Base-by-base conservation (phyloP, 2,329 filamentous ascomycete genomes). In the Cladophialophora chaetospira region DNA sequence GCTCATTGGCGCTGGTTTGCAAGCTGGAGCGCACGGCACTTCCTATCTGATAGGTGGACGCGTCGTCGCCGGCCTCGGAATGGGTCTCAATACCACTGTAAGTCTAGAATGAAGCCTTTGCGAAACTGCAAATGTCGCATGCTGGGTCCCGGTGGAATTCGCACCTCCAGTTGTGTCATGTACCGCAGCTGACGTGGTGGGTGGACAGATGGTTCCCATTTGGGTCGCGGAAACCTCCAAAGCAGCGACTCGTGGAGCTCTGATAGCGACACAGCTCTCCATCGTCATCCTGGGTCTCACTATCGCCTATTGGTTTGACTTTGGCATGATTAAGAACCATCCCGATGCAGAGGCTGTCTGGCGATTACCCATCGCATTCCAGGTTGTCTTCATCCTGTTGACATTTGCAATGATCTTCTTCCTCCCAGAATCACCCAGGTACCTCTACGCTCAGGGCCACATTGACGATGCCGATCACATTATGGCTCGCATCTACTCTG, bases 311-410 rank as follows among this genome's bases (percentile, higher is more conserved):
- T 60, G 60, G 61, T 53, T 62, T 13, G 55, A 61, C 38, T 61
- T 54, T 40, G 54, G 54, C 25, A 58, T 58, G 54, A 49, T 61
- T 35, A 44, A 31, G 8, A 53, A 55, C 21, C 45, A 57, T 26
- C 53, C 53, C 26, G 29, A 29, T n/a, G 55, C 56, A 4, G 46
- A 47, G 23, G 55, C 51, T 13, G 55, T 58, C 3, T 72, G 70
- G 70, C 72, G 77, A 10, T 77, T 79, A 59, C 77, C 77, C 0
- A 73, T 79, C 42, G 75, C 76, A 2, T 78, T 80, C 66, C 77
- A 79, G 59, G 66, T 72, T 25, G 64, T 77, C 36, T 78, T 78
- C 56, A 74, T 70, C 5, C 49, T 77, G 23, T 65, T 77, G 44
- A 64, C 73, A 35, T 62, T 65, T 23, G 51, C 66, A 26, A 55